phyloP scores from a whole-genome alignment of 1,284 basidiomycete species.

The Pseudozyma pruni region DNA sequence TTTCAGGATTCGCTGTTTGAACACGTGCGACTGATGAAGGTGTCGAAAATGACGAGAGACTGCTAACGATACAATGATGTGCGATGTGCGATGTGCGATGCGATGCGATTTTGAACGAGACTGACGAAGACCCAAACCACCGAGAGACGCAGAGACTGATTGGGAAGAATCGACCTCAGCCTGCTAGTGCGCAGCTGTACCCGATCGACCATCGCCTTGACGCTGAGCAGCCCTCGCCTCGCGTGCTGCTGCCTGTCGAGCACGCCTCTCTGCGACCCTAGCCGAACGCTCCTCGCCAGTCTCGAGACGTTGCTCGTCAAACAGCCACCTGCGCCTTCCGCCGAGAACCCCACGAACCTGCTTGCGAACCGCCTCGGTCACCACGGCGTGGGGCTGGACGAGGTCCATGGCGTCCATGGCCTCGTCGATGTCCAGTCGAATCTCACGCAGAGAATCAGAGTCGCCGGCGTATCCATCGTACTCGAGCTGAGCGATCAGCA shows the following conservation, averaged over 20 bases:
- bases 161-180: neutral
- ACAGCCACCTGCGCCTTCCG: neutral
- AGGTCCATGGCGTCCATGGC: neutral
- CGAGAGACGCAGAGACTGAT: too few species aligned
- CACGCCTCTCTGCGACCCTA: neutral
- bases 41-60: too few species aligned
- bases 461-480: neutral
- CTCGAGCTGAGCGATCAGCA: neutral
- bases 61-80: too few species aligned
- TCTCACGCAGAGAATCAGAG: neutral
- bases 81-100: too few species aligned
- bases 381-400: neutral
- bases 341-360: neutral
- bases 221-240: neutral
- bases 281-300: neutral
- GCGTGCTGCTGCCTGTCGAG: neutral
- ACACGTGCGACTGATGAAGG: too few species aligned
- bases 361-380: neutral
- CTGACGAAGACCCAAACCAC: too few species aligned
- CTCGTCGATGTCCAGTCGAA: neutral
- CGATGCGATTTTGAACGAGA: too few species aligned
- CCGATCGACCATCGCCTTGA: neutral
- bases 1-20: too few species aligned
- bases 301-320: neutral
- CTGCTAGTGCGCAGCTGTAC: too few species aligned